Evolutionary conservation across 169 alveolate genomes (phyloP), one percentile per base, ranked within the genome.

Genomic region (Neospora caninum): DNA sequence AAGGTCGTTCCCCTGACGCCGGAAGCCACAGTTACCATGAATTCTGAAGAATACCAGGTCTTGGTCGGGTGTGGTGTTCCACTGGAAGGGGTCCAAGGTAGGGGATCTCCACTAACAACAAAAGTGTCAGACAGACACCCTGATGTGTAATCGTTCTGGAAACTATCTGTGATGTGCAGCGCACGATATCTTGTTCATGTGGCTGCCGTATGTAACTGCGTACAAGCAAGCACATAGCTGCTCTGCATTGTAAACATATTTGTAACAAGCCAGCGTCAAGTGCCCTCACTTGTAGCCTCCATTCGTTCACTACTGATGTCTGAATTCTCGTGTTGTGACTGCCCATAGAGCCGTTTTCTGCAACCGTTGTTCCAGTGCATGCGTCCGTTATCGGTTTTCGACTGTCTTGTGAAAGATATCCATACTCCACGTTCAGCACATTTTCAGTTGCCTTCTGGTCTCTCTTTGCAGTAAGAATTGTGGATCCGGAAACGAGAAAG

Each of bases 401-500:
- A 49, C 13, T 13, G 58, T 49, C 58, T 4, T 49, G 22, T 49
- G 13, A 49, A 49, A n/a, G n/a, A n/a, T n/a, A n/a, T n/a, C n/a
- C n/a, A n/a, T n/a, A n/a, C n/a, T n/a, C n/a, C 13, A 49, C 58
- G 13, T 13, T 49, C 58, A 49, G 13, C 13, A 4, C 58, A 49
- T 49, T n/a, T n/a, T 49, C 58, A 49, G 13, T 13, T 49, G 58
- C 13, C 58, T 13, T 49, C 58, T 49, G 22, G 58, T 49, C 58
- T 49, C 58, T 49, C 58, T 49, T 4, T 49, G 91, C 94, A 92
- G 96, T 96, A 38, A 94, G 97, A 67, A 96, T 96, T 67, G 94
- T 96, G 53, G 96, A 96, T 92, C 97, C 97, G 27, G 97, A 95
- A 13, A 95, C 93, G 10, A 42, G 70, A n/a, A 91, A 87, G n/a